phyloP scores from a whole-genome alignment of 2,329 filamentous ascomycete species.

The Microcyclospora tardicrescens region DNA sequence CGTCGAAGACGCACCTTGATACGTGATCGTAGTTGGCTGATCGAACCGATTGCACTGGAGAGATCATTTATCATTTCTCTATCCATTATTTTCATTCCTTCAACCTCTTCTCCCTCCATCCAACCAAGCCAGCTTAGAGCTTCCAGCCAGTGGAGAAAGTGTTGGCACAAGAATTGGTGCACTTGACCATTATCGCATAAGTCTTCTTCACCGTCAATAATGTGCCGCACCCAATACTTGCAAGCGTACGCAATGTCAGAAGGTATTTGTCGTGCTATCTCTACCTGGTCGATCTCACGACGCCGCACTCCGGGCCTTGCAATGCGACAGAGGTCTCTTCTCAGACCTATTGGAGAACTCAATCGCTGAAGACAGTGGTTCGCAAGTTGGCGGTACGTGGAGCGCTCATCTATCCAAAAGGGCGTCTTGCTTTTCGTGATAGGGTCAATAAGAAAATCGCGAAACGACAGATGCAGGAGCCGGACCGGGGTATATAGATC shows the following conservation, averaged over 20 bases:
- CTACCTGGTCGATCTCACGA: not conserved
- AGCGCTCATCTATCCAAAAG: constrained; percentile 9
- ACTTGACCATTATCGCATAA: no score
- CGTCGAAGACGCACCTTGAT: no score
- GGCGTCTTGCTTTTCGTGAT: not conserved
- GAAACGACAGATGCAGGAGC: constrained; percentile 17
- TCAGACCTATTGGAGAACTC: not conserved
- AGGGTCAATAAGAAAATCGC: constrained; percentile 16
- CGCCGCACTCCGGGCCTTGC: not conserved
- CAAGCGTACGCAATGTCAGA: constrained; percentile 29
- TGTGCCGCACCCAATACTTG: constrained; percentile 28
- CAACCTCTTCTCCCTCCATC: no score
- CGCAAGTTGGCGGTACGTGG: constrained; percentile 7
- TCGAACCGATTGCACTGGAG: constrained; percentile 7
- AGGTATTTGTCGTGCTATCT: constrained; percentile 15
- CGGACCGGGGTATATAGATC: constrained; percentile 9
- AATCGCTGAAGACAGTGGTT: constrained; percentile 7
- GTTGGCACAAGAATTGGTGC: constrained; percentile 25
- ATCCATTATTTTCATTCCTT: no score
- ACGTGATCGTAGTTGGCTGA: not conserved
- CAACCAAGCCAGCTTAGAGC: constrained; percentile 25
- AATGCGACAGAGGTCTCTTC: constrained; percentile 1
- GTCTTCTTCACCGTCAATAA: constrained; percentile 11
- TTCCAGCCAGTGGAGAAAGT: constrained; percentile 35
- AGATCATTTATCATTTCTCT: no score